Base-by-base conservation (phyloP, 148 eudicot species). In the Amaranthus cruentus region DNA sequence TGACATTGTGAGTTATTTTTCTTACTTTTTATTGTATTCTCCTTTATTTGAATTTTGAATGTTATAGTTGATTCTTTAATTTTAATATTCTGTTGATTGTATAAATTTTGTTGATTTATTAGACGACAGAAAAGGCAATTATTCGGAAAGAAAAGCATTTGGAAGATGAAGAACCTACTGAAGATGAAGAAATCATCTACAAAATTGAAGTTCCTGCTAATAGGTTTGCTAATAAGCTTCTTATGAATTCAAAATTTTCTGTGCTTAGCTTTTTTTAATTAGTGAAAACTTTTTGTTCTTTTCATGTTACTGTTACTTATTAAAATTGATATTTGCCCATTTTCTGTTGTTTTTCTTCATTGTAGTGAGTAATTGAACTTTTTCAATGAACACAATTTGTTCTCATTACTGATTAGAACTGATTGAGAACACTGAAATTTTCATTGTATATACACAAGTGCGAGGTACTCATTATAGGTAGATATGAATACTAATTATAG, bases 111-210 rank as follows among this genome's bases (percentile, higher is more conserved):
- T 44, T 68, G 68, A 12, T 68, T 50, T 64, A 59, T 38, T 75
- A 95, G 99, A 95, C 99, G 15, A 92, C 99, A 1, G 99, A 95
- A 73, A 92, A 87, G 76, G 97, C 96, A 47, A 92, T 96, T 7
- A 84, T 90, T 46, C 77, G 96, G 68, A 91, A 92, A 80, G 99
- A 96, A 75, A 92, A 86, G 80, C 99, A 92, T 81, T 70, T 96
- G 75, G 86, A 80, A 53, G 91, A 84, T 2, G 90, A 87, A 9
- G 87, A 81, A 9, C 73, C 83, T 3, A 63, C 85, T 4, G 96
- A 81, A 9, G 94, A 86, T 65, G 97, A 92, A 81, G 96, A 95
- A 77, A 68, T 87, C 2, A 96, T 96, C 15, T 96, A 96, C 88
- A 96, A 96, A 80, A 90, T 96, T 71, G 99, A 96, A 73, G 88